phyloP scores from a whole-genome alignment of 495 filamentous ascomycete species.

The Pyronema omphalodes region DNA sequence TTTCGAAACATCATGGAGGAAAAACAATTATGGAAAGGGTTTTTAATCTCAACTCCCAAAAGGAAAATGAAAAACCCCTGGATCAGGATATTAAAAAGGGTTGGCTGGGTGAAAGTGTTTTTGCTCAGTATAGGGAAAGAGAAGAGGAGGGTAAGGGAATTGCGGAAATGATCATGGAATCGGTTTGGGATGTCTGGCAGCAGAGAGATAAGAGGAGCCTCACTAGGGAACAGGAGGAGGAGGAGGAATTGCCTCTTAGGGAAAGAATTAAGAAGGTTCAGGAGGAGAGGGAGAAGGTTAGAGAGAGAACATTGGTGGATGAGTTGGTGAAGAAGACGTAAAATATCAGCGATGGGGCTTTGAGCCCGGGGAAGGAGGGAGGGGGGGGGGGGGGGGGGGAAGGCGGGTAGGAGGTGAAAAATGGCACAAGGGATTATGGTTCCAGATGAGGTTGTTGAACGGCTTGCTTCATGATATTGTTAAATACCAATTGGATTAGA shows the following conservation, averaged over 20 bases:
- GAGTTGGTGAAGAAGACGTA: constrained; percentile 3
- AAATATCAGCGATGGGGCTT: background rate
- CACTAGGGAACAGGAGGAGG: constrained; percentile 15
- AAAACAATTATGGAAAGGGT: constrained; percentile 28
- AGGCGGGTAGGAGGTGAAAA: too few relatives aligned
- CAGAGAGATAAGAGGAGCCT: constrained; percentile 20
- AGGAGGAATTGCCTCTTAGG: constrained; percentile 6
- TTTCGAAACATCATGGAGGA: constrained; percentile 34
- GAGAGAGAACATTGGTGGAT: constrained; percentile 3
- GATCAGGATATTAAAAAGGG: constrained; percentile 11
- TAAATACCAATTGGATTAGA: too few relatives aligned
- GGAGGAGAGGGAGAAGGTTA: constrained; percentile 4
- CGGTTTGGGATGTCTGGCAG: constrained; percentile 64
- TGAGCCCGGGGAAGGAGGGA: too few relatives aligned
- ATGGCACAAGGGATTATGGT: too few relatives aligned
- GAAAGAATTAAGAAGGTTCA: constrained; percentile 14
- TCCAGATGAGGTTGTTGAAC: too few relatives aligned
- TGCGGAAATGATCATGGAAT: constrained; percentile 61
- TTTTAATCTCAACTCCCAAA: constrained; percentile 21
- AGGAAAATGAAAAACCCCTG: constrained; percentile 12
- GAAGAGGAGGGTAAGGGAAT: constrained; percentile 65
- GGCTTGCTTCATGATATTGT: too few relatives aligned
- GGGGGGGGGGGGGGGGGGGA: too few relatives aligned
- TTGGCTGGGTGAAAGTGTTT: constrained; percentile 37
- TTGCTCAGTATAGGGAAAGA: constrained; percentile 51